A percentile compares a stretch with the other conserved stretches of the same genome.
Conservation (phyloP, 2,329 filamentous ascomycete species). For the Stagonosporopsis chrysanthemi region DNA sequence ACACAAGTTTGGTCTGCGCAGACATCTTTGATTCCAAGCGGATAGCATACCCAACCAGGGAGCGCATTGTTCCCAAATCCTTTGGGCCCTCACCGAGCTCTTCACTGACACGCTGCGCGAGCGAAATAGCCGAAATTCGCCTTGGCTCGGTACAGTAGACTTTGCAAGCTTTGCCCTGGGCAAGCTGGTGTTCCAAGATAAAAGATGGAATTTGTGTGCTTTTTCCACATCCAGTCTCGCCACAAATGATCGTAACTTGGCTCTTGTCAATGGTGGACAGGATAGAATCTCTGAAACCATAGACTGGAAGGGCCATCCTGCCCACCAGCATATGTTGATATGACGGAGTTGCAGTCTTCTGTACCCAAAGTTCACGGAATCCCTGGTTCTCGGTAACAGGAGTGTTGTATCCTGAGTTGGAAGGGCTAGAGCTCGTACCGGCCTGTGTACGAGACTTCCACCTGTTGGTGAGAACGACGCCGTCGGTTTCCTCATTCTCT, state of each 20-base stretch:
- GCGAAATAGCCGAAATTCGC: constrained; percentile 92
- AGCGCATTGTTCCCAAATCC: constrained; percentile 82
- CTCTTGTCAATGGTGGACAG: constrained; percentile 77
- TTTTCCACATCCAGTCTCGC: constrained; percentile 96
- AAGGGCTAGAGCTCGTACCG: constrained; percentile 33
- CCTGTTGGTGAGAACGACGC: constrained; percentile 75
- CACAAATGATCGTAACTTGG: constrained; percentile 91
- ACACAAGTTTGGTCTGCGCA: constrained; percentile 83
- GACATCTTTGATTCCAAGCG: constrained; percentile 87
- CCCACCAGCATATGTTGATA: constrained; percentile 82
- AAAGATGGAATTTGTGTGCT: constrained; percentile 97
- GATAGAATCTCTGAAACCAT: constrained; percentile 80
- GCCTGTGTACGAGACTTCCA: constrained; percentile 63
- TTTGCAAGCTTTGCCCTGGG: constrained; percentile 81
- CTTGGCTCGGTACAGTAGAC: constrained; percentile 96
- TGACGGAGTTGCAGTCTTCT: constrained; percentile 58
- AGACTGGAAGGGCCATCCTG: constrained; percentile 87
- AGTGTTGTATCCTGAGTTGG: constrained; percentile 43
- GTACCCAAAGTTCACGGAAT: constrained; percentile 59
- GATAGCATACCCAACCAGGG: constrained; percentile 93
- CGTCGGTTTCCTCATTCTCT: constrained; percentile 61
- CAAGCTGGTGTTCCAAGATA: constrained; percentile 86
- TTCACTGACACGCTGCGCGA: constrained; percentile 91
- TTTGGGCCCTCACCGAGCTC: constrained; percentile 86
- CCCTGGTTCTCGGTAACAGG: constrained; percentile 47